Evolutionary conservation across 176 grass and related monocot genomes (phyloP), one percentile per base, ranked within the genome.

Genomic region (Triticum dicoccoides): DNA sequence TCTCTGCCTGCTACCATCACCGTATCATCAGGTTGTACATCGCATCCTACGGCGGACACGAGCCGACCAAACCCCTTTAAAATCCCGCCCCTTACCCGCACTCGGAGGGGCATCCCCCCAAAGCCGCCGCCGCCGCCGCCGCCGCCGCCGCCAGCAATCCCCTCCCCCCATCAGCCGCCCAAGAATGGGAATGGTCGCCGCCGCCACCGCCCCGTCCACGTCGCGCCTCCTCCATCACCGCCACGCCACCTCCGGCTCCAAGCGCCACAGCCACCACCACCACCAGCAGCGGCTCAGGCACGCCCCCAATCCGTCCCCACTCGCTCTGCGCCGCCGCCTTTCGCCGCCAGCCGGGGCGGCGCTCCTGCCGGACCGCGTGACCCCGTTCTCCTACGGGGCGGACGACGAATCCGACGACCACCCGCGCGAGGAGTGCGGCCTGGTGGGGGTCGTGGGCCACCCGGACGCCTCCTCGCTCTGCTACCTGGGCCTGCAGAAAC

Each of bases 361-460:
- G 67, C 65, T 90, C 65, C 73, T 90, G 9, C 89, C 65, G 18
- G 86, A 81, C 42, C 47, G 65, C 61, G 51, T 73, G 8, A 67
- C 79, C 49, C 88, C 69, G 2, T 88, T 90, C 66, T 52, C 42
- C 8, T 76, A 80, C 32, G 81, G 24, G 37, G 29, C 5, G 6
- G 85, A 82, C 0, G 85, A 90, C 18, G 70, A 68, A 3, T 72
- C 62, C 9, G 87, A 87, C 29, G 91, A 93, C 74, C 90, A 93
- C 84, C 94, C 91, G 11, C 91, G 89, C 27, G 94, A 96, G 91
- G 91, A 93, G 89, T 96, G 94, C 86, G 91, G 94, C 21, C 84
- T 96, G 7, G 78, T 96, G 7, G 94, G 89, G 47, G 82, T 96
- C 35, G 80, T 91, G 61, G 91, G 91, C 18, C 89, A 93, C 82